phyloP scores from a whole-genome alignment of 73 alveolate genomes.

The Effrenium voratum region DNA sequence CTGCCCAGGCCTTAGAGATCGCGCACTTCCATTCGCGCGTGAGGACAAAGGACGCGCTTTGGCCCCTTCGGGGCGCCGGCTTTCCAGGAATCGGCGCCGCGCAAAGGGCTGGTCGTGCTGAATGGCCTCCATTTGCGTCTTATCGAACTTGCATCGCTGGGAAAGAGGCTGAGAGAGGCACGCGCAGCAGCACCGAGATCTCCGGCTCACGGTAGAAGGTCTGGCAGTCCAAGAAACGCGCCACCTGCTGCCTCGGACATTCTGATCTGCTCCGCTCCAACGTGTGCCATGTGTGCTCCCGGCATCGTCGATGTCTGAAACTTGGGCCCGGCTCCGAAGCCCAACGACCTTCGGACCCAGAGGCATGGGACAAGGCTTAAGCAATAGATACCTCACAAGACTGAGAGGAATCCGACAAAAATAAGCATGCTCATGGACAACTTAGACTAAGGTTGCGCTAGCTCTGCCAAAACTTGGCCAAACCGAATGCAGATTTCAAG shows the following conservation, averaged over 20 bases:
- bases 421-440: too few relatives aligned
- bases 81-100: slow-evolving; percentile 90
- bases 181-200: slow-evolving; percentile 88
- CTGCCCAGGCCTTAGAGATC: slow-evolving; percentile 91
- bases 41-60: neutral
- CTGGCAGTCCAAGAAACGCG: slow-evolving; percentile 87
- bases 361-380: too few relatives aligned
- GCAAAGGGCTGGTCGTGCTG: slow-evolving; percentile 90
- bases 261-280: neutral
- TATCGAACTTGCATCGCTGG: neutral
- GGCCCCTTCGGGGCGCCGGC: neutral
- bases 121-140: neutral
- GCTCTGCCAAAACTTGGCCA: too few relatives aligned
- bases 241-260: slow-evolving; percentile 69
- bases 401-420: too few relatives aligned
- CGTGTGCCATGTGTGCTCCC: neutral
- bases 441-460: too few relatives aligned
- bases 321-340: slow-evolving; percentile 76
- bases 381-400: too few relatives aligned
- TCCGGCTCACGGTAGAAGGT: slow-evolving; percentile 93
- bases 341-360: slow-evolving; percentile 47
- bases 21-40: neutral
- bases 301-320: slow-evolving; percentile 81
- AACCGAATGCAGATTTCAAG: too few relatives aligned
- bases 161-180: neutral